Evolutionary conservation across 225 moss, liverwort and hornwort species (phyloP).

Genomic region (Climacium dendroides): DNA sequence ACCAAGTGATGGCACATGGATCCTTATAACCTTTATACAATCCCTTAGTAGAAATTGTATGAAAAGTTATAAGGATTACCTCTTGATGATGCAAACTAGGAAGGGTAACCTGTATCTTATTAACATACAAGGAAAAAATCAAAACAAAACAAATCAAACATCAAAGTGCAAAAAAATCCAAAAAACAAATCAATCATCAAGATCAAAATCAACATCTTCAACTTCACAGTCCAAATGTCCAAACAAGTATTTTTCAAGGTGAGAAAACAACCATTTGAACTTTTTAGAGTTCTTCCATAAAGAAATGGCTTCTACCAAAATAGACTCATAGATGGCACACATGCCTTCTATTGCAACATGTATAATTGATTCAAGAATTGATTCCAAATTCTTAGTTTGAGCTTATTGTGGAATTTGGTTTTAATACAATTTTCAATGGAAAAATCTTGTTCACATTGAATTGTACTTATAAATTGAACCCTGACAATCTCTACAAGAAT

Average conservation of each 20-base stretch:
- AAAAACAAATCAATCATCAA: background rate
- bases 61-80: background rate
- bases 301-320: background rate
- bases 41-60: background rate
- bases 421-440: background rate
- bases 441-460: background rate
- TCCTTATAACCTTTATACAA: background rate
- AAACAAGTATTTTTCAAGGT: background rate
- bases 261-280: background rate
- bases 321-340: rapidly evolving
- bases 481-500: background rate
- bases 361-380: too few relatives aligned
- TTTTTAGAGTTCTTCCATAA: background rate
- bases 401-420: background rate
- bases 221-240: background rate
- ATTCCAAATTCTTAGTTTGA: background rate
- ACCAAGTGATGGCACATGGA: background rate
- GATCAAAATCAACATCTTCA: background rate
- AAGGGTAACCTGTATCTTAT: background rate
- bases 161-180: too few relatives aligned
- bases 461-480: background rate
- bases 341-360: background rate
- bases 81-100: background rate
- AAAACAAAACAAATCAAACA: background rate
- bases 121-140: background rate